These are phyloP conservation scores for Crithidia fasciculata DNA, from an alignment of 208 protist species.

Conservation along the genomic window DNA sequence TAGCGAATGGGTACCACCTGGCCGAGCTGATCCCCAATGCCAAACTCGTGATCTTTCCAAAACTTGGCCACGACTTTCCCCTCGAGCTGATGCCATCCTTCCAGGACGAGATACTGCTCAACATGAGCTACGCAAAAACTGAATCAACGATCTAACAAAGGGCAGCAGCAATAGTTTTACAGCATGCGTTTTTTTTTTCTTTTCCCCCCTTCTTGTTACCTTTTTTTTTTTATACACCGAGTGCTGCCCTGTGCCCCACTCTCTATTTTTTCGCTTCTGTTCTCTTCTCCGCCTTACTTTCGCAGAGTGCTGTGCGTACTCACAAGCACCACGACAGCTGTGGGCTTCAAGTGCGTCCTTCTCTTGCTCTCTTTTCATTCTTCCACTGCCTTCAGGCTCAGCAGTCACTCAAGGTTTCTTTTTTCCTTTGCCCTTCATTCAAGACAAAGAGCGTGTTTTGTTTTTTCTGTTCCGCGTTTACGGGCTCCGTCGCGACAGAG, in stretches of 20 bases:
- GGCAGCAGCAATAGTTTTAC: neutral
- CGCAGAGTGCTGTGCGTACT: too few species aligned
- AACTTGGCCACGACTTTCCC: constrained; percentile 67
- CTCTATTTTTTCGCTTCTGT: neutral
- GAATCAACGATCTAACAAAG: neutral
- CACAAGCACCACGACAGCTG: too few species aligned
- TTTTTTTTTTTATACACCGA: constrained; percentile 1
- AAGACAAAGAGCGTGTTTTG: too few species aligned
- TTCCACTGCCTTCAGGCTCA: too few species aligned
- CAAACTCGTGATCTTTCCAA: constrained; percentile 76
- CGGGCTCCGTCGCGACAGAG: too few species aligned
- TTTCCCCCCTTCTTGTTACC: neutral
- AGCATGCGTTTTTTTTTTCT: neutral
- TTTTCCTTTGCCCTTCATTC: too few species aligned
- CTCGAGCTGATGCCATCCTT: constrained; percentile 40
- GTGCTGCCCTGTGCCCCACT: neutral
- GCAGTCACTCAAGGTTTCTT: too few species aligned
- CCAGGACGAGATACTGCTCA: constrained; percentile 58
- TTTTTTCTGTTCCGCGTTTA: too few species aligned
- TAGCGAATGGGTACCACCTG: constrained; percentile 62
- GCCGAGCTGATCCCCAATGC: constrained; percentile 50
- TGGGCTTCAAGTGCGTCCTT: too few species aligned
- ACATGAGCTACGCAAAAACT: constrained; percentile 28
- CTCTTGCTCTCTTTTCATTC: too few species aligned
- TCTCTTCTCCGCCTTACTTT: neutral